Percentiles rank a stretch among this genome's conserved stretches.
These are phyloP conservation scores for Magnusiomyces ingens DNA, from an alignment of 1,139 yeast species.

Conservation along the genomic window DNA sequence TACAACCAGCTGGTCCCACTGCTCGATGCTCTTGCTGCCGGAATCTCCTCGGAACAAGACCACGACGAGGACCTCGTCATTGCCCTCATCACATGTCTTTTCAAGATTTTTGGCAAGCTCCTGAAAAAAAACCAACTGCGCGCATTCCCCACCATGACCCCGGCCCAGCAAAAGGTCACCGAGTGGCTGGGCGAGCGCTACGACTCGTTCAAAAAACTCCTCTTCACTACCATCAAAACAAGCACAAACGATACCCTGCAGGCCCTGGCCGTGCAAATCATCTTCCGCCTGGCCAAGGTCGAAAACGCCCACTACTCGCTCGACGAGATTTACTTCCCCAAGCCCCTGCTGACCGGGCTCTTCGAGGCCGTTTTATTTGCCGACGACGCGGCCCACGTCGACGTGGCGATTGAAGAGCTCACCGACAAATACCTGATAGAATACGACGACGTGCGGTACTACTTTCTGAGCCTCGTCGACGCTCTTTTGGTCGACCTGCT, in stretches of 20 bases:
- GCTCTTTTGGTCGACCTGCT: conserved; percentile 11
- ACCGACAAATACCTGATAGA: conserved; percentile 46
- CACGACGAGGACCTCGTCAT: conserved; percentile 18
- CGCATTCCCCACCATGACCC: conserved; percentile 29
- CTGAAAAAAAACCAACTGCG: conserved; percentile 45
- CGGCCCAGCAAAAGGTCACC: conserved; percentile 35
- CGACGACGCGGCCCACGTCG: conserved; percentile 16
- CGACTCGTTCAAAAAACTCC: conserved; percentile 43
- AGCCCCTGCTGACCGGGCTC: conserved; percentile 45
- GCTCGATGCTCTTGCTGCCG: conserved; percentile 35
- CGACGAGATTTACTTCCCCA: conserved; percentile 58
- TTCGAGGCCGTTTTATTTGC: conserved; percentile 49
- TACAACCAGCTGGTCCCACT: conserved; percentile 49
- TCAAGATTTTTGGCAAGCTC: conserved; percentile 52
- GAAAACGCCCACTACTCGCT: conserved; percentile 52
- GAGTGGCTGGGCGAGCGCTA: conserved; percentile 60
- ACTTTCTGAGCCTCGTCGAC: conserved; percentile 17
- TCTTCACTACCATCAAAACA: conserved; percentile 35
- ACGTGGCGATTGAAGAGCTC: conserved; percentile 51
- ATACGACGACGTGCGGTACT: conserved; percentile 33
- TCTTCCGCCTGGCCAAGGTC: conserved; percentile 52
- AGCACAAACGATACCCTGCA: conserved; percentile 42
- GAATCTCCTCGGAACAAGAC: no score
- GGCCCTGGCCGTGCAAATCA: conserved; percentile 57
- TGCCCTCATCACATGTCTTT: conserved; percentile 44